Base-by-base conservation (phyloP, 192 early-diverging fungal genomes). In the Allomyces javanicus region DNA sequence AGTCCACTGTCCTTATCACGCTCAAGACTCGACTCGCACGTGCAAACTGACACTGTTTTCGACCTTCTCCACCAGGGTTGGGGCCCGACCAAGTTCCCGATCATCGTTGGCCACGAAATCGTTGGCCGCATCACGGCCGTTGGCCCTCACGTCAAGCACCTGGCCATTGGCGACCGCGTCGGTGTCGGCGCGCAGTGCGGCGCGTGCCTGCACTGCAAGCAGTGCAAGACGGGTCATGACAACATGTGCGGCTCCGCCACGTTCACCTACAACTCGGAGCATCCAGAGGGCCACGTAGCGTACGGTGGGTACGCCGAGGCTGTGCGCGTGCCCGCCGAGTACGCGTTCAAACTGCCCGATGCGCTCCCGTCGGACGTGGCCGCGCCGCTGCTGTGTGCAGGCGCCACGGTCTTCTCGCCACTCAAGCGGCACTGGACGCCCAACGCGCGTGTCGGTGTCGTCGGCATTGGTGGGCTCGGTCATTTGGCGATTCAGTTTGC, bases 381-480 rank as follows among this genome's bases (percentile, higher is more conserved):
- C 0, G 86, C 82, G 1, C 85, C 90, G 7, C 72, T 94, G 62
- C 78, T 92, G 68, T 92, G 91, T 71, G 90, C 90, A 12, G 91
- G 90, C 17, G 77, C 82, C 24, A 87, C 91, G 24, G 84, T 89
- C 1, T 92, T 83, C 69, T 74, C 76, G 1, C 84, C 90, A 1
- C 72, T 94, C 61, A 76, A 81, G 61, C 78, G 79, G 25, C 77
- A 81, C 61, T 71, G 86, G 23, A 80, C 74, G 61, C 76, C 84
- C 23, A 87, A 86, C n/a, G 77, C 76, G 22, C 72, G 77, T 1
- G 82, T 91, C 22, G 89, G 83, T 17, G 73, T 93, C 10, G 77
- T 89, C 43, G 91, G 91, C 23, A 77, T 93, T 27, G 91, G 91
- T 22, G 88, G 88, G 26, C 75, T 92, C 12, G 86, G 87, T 6